Conservation (phyloP, 179 eudicot genomes). For the Gypsophila paniculata region DNA sequence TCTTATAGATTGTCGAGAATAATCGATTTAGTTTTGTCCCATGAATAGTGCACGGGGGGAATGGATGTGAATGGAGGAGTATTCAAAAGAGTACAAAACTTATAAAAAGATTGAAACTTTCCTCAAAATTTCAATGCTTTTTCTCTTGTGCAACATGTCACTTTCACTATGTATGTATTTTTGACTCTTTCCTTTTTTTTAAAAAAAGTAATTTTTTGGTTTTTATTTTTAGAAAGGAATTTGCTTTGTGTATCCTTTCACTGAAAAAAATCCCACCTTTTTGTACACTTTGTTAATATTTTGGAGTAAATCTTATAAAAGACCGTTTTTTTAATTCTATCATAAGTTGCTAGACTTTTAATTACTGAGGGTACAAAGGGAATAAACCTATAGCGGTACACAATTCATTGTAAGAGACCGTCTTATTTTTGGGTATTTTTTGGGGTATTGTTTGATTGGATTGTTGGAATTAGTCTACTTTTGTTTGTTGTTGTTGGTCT, state of each 20-base stretch:
- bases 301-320: no score
- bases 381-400: no score
- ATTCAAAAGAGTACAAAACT: not conserved
- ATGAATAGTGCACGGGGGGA: no score
- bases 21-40: no score
- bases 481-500: constrained; percentile 17
- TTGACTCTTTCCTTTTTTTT: constrained; percentile 19
- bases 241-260: not conserved
- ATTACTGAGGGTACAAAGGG: no score
- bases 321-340: no score
- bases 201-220: constrained; percentile 22
- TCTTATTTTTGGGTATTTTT: no score
- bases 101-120: constrained; percentile 23
- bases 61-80: no score
- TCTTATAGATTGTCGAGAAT: no score
- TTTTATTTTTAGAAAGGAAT: constrained; percentile 12
- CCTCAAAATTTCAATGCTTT: not conserved
- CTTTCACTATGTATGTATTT: constrained; percentile 32
- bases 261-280: constrained; percentile 21
- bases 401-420: no score
- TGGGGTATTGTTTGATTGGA: not conserved
- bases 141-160: constrained; percentile 31
- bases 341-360: no score
- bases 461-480: constrained; percentile 20
- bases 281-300: not conserved